Percentiles rank a stretch among this genome's conserved stretches.
Evolutionary conservation across 2,329 filamentous ascomycete species (phyloP).

Genomic region (Akanthomyces dipterigenus): DNA sequence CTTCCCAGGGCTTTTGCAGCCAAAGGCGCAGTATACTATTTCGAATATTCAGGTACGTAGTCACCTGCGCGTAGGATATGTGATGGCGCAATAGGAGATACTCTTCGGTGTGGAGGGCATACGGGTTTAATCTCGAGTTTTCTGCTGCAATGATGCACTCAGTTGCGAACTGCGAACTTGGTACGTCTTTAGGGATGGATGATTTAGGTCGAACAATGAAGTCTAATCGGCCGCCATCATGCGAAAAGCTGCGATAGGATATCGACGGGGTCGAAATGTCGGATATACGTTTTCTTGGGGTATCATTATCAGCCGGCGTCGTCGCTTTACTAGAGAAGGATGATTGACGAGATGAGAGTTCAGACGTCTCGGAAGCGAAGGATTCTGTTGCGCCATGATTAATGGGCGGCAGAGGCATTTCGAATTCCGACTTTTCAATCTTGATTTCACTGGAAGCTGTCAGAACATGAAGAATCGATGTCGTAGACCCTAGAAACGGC

Average conservation of each 20-base stretch:
- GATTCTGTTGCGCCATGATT: slow-evolving; percentile 30
- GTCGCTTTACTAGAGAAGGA: slow-evolving; percentile 57
- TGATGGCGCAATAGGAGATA: slow-evolving; percentile 73
- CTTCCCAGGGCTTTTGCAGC: slow-evolving; percentile 77
- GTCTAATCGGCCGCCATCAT: slow-evolving; percentile 28
- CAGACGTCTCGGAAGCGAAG: slow-evolving; percentile 49
- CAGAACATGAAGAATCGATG: not conserved
- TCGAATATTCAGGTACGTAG: slow-evolving; percentile 90
- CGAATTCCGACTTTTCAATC: not conserved
- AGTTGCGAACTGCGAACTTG: slow-evolving; percentile 72
- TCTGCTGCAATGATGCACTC: slow-evolving; percentile 89
- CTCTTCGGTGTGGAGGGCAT: slow-evolving; percentile 77
- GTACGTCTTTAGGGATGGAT: slow-evolving; percentile 72
- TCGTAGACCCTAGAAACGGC: not conserved
- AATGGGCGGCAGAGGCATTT: not conserved
- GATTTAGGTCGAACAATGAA: slow-evolving; percentile 66
- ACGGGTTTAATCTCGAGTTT: slow-evolving; percentile 82
- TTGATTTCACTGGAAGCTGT: not conserved
- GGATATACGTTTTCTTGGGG: slow-evolving; percentile 17
- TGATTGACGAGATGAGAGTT: slow-evolving; percentile 47
- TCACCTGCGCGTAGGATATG: slow-evolving; percentile 83
- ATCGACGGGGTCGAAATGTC: slow-evolving; percentile 13
- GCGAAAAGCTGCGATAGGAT: slow-evolving; percentile 17
- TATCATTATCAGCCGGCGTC: slow-evolving; percentile 45
- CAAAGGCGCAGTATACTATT: slow-evolving; percentile 90